Base-by-base conservation (phyloP, 805 yeast genomes). In the Helenozyma baotianmanensis region DNA sequence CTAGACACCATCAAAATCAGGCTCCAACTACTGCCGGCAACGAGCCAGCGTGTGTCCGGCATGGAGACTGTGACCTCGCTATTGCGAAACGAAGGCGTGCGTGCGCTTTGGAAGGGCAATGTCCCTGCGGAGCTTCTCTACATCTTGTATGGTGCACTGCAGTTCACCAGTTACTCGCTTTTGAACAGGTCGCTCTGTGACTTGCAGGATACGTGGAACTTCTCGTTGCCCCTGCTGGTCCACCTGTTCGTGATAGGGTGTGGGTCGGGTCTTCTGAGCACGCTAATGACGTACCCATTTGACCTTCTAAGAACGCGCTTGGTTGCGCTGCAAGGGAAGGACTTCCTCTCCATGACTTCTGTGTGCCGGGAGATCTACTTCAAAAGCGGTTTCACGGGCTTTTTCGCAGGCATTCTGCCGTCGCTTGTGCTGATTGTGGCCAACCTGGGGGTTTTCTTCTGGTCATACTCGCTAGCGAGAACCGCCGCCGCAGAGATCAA, bases 91-190 rank as follows among this genome's bases (percentile, higher is more conserved):
- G 97, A 90, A 56, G 95, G 95, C 1, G 25, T 80, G 0, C 39
- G 56, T 10, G 90, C 87, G 0, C 65, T 90, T n/a, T 92, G 97
- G 97, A 89, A 88, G 54, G 98, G 98, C 0, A 92, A 92, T 53
- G 70, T 86, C 0, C 95, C 98, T 0, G 98, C 97, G 0, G 87
- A 87, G 42, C 56, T 78, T 23, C 74, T 92, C 78, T 92, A 92
- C 50, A 63, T 90, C 10, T 45, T 83, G 9, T 92, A 90, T 49
- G 96, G 97, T 9, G 85, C 85, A 1, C 62, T 76, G 0, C 97
- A 92, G 55, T 92, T 92, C 59, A 67, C 90, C 1, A 61, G 84
- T 1, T 85, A 81, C 49, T 68, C 87, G 1, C 52, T 68, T 0
- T 57, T 76, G 21, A 84, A 80, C 52, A 55, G 51, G 5, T 30